These are phyloP conservation scores for Moricandia arvensis DNA, from an alignment of 345 rosid species.

Conservation along the genomic window DNA sequence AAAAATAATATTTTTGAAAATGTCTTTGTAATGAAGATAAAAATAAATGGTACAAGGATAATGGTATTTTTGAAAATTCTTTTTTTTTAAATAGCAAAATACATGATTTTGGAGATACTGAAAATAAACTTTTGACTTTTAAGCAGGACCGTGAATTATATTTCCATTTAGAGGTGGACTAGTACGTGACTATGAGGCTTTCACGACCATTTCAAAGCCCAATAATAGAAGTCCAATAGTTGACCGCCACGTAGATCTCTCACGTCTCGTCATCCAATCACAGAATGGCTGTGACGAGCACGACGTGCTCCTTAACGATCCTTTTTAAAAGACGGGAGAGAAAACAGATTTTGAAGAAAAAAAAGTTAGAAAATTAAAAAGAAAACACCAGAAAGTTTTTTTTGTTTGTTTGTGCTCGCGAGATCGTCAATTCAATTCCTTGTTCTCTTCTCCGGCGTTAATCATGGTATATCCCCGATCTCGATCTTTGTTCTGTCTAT, in stretches of 20 bases:
- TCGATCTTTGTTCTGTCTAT: slow-evolving; percentile 1
- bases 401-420: neutral
- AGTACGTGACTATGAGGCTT: neutral
- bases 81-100: no score
- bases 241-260: neutral
- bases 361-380: neutral
- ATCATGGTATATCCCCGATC: slow-evolving; percentile 24
- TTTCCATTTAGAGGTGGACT: neutral
- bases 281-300: slow-evolving; percentile 2
- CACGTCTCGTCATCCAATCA: slow-evolving; percentile 27
- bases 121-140: neutral
- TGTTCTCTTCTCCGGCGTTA: slow-evolving; percentile 5
- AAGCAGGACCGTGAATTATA: neutral
- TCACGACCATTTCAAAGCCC: neutral
- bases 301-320: neutral
- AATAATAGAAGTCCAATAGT: neutral
- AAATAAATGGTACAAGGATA: no score
- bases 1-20: no score
- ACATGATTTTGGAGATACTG: no score
- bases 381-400: neutral
- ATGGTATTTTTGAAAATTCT: no score
- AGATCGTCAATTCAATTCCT: neutral
- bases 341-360: neutral
- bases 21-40: no score
- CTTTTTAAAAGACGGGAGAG: neutral